Evolutionary conservation across 2,329 filamentous ascomycete genomes (phyloP), one percentile per base, ranked within the genome.

Genomic region (Xylaria digitata): DNA sequence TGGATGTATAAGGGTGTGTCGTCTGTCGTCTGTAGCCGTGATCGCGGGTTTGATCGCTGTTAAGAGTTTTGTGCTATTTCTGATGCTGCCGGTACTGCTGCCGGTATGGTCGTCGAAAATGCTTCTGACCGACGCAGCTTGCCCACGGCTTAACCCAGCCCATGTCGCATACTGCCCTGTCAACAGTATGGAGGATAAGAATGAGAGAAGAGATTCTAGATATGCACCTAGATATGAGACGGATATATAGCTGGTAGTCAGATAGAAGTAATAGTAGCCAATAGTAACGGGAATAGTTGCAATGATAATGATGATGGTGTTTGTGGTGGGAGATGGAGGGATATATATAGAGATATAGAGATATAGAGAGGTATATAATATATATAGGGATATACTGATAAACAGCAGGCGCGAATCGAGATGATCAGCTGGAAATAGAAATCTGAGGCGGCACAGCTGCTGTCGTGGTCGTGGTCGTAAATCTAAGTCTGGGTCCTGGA

Each of bases 51-150:
- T 61, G n/a, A 43, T 9, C n/a, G 43, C 50, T 13, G 30, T 23
- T 48, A 43, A 9, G 34, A 52, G 8, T 32, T 8, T 26, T 37
- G 30, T 52, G 19, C 53, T 65, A 32, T 32, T 69, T 48, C 57
- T 61, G 52, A 42, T 68, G 55, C 60, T 59, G 42, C 53, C 63
- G 55, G 61, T 55, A 53, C 53, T 69, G 62, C 63, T 62, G 52
- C 59, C 67, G 71, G 65, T 70, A 66, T 48, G 66, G 67, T 46
- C 72, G 71, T 58, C 71, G 70, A 66, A 69, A 72, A 61, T 72
- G 72, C 66, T 73, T 71, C 42, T 74, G 73, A 71, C 73, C 72
- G 70, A 71, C 74, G 73, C 74, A 74, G 74, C 73, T 67, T 70
- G 67, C 67, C 69, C 69, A 63, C 68, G 61, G 63, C 63, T 70